Evolutionary conservation across 2,329 filamentous ascomycete genomes (phyloP).

Genomic region (Xylariaceae sp.): DNA sequence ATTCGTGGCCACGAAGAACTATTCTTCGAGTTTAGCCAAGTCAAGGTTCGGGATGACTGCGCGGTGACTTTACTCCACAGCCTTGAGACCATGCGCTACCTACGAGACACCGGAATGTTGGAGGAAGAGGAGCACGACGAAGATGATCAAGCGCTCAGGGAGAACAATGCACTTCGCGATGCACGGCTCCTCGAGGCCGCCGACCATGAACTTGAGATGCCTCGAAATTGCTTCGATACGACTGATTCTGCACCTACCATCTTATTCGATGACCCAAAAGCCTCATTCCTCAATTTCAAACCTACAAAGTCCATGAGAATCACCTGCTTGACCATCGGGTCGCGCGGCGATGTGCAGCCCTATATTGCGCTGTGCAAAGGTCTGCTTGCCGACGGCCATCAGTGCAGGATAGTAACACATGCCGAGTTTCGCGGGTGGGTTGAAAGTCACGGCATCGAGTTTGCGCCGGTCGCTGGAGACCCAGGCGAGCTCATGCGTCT

Average conservation of each 20-base stretch:
- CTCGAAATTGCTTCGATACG: slow-evolving; percentile 41
- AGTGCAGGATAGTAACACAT: slow-evolving; percentile 84
- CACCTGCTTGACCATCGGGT: slow-evolving; percentile 93
- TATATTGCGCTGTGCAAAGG: slow-evolving; percentile 96
- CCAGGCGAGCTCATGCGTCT: slow-evolving; percentile 92
- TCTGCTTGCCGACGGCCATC: slow-evolving; percentile 81
- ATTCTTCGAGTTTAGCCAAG: slow-evolving; percentile 86
- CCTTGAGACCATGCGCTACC: slow-evolving; percentile 67
- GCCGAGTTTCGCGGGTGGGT: slow-evolving; percentile 87
- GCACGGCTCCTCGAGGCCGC: slow-evolving; percentile 57
- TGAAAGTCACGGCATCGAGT: slow-evolving; percentile 88
- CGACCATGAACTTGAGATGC: slow-evolving; percentile 48
- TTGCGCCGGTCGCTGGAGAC: slow-evolving; percentile 82
- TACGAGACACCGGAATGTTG: slow-evolving; percentile 66
- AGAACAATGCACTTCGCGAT: slow-evolving; percentile 75
- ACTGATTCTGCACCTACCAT: slow-evolving; percentile 65
- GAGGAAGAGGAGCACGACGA: slow-evolving; percentile 65
- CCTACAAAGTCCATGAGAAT: slow-evolving; percentile 74
- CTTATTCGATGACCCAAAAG: slow-evolving; percentile 82
- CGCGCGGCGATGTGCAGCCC: slow-evolving; percentile 91
- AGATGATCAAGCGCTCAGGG: slow-evolving; percentile 71
- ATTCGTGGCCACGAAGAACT: slow-evolving; percentile 92
- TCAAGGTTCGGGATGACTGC: slow-evolving; percentile 82
- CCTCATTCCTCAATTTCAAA: slow-evolving; percentile 88
- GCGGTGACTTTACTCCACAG: slow-evolving; percentile 74